Evolutionary conservation across 768 basidiomycete species (phyloP).

Genomic region (Leucocoprinus sp.): DNA sequence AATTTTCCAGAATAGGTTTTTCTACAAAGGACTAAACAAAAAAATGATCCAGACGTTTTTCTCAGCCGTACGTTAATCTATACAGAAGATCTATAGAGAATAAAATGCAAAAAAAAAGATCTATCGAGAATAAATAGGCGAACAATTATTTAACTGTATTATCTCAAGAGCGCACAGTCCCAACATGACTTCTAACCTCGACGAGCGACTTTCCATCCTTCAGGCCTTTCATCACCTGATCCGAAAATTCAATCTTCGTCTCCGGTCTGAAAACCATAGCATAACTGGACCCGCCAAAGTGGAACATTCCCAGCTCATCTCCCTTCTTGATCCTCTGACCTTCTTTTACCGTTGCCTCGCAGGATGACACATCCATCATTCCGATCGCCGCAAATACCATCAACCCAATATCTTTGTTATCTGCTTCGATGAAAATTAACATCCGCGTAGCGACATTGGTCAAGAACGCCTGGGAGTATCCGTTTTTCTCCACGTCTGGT

Average conservation of each 20-base stretch:
- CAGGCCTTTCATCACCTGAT: neutral
- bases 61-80: no score
- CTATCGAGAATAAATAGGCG: no score
- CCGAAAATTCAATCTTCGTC: neutral
- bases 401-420: conserved; percentile 42
- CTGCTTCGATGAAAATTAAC: conserved; percentile 47
- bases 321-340: conserved; percentile 42
- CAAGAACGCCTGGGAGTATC: conserved; percentile 32
- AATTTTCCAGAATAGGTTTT: no score
- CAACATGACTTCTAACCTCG: neutral
- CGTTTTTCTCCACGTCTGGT: conserved; percentile 10
- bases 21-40: no score
- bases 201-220: neutral
- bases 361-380: conserved; percentile 59
- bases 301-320: conserved; percentile 54
- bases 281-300: conserved; percentile 50
- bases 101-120: no score
- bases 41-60: no score
- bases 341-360: conserved; percentile 37
- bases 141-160: no score
- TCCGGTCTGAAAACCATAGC: conserved; percentile 17
- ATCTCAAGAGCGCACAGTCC: no score
- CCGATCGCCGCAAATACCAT: conserved; percentile 53
- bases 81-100: no score
- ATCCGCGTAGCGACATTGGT: conserved; percentile 39